Evolutionary conservation across 768 basidiomycete genomes (phyloP).

Genomic region (Lentinula aciculospora): DNA sequence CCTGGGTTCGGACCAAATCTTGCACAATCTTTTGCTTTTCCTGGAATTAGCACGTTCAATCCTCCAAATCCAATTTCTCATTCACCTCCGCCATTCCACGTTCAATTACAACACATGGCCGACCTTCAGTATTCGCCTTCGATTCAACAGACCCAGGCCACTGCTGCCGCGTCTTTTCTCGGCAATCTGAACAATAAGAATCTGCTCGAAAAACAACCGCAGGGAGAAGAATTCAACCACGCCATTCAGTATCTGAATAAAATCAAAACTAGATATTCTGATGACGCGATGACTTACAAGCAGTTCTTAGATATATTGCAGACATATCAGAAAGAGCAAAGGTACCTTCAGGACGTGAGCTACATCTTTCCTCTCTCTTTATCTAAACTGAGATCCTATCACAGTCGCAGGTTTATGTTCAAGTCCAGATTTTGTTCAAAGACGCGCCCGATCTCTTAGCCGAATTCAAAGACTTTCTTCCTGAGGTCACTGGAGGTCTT

Average conservation of each 20-base stretch:
- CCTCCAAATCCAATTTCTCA: conserved; percentile 31
- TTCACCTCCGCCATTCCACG: too few species aligned
- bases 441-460: conserved; percentile 73
- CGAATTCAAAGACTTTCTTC: conserved; percentile 80
- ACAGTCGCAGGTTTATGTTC: conserved; percentile 72
- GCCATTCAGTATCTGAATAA: conserved; percentile 98
- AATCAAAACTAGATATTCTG: conserved; percentile 88
- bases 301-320: conserved; percentile 86
- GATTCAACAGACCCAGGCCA: conserved; percentile 38
- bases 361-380: conserved; percentile 5
- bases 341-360: conserved; percentile 65
- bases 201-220: conserved; percentile 44
- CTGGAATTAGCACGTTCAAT: conserved; percentile 17
- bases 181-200: conserved; percentile 50
- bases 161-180: conserved; percentile 62
- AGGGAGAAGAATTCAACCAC: conserved; percentile 73
- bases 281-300: conserved; percentile 90
- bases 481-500: conserved; percentile 47
- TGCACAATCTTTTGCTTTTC: conserved; percentile 25
- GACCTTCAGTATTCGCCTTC: conserved; percentile 42
- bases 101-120: conserved; percentile 45
- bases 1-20: conserved; percentile 24
- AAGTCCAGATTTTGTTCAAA: conserved; percentile 78
- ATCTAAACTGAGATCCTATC: conserved; percentile 8
- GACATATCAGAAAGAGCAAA: conserved; percentile 82